Evolutionary conservation across 2,329 filamentous ascomycete genomes (phyloP).

Genomic region (Pezicula rhizophila): DNA sequence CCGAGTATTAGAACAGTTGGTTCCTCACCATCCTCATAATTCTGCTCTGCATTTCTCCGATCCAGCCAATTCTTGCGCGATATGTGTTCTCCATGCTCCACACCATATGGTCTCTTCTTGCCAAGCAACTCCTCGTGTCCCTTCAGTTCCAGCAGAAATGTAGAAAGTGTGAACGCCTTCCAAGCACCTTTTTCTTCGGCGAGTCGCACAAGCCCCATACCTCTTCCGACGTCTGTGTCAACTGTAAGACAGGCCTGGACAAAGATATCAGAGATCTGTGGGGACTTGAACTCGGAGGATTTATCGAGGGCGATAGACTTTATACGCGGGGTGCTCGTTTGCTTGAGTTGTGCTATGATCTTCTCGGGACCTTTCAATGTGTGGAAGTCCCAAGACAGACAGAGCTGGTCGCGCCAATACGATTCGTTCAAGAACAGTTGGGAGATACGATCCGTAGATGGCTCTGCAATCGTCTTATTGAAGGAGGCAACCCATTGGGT

Average conservation of each 20-base stretch:
- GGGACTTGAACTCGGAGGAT: conserved; percentile 5
- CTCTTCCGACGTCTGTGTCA: conserved; percentile 46
- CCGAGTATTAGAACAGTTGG: conserved; percentile 58
- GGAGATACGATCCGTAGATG: not conserved
- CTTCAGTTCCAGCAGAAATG: conserved; percentile 47
- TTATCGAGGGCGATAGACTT: conserved; percentile 31
- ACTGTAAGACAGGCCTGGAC: conserved; percentile 52
- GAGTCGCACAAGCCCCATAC: conserved; percentile 50
- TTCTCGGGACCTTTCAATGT: conserved; percentile 29
- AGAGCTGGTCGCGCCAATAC: conserved; percentile 35
- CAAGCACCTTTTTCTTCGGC: conserved; percentile 37
- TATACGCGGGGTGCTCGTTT: conserved; percentile 21
- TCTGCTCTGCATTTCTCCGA: conserved; percentile 38
- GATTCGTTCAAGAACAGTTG: conserved; percentile 26
- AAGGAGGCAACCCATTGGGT: conserved; percentile 14
- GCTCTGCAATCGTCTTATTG: not conserved
- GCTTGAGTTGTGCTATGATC: conserved; percentile 27
- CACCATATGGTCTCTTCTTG: conserved; percentile 46
- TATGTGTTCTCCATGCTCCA: conserved; percentile 44
- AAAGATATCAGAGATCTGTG: conserved; percentile 29
- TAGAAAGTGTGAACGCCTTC: conserved; percentile 62
- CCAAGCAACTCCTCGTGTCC: conserved; percentile 45
- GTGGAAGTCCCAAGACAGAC: conserved; percentile 32
- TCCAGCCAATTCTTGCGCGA: conserved; percentile 57
- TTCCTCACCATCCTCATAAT: conserved; percentile 40